Percentiles rank a stretch among this genome's conserved stretches.
Conservation (phyloP, 495 filamentous ascomycete species). For the Polyplosphaeria fusca region DNA sequence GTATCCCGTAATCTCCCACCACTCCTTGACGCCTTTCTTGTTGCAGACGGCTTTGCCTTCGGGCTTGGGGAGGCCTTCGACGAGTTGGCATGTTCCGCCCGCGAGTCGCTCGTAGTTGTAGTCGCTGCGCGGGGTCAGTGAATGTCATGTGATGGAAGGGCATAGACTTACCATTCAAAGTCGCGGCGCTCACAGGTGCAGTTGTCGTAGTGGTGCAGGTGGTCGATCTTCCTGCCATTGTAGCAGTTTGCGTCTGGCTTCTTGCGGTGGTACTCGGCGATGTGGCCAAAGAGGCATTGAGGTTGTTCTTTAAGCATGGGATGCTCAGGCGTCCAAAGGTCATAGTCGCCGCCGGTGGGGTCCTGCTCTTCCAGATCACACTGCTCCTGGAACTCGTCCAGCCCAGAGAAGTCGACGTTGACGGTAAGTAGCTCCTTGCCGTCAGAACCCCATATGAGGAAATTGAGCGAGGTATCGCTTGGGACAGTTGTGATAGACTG, state of each 20-base stretch:
- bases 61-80: conserved; percentile 64
- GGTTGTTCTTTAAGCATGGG: conserved; percentile 63
- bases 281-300: conserved; percentile 86
- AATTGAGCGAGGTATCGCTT: conserved; percentile 82
- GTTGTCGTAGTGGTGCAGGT: conserved; percentile 66
- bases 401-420: conserved; percentile 81
- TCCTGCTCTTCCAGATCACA: conserved; percentile 68
- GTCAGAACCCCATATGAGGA: conserved; percentile 76
- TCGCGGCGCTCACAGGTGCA: conserved; percentile 81
- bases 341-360: conserved; percentile 61
- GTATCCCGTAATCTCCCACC: conserved; percentile 79
- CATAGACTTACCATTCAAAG: conserved; percentile 79
- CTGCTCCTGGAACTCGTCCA: conserved; percentile 55
- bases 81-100: conserved; percentile 72
- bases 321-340: conserved; percentile 79
- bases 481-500: conserved; percentile 81
- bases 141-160: conserved; percentile 26
- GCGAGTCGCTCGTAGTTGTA: conserved; percentile 83
- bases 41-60: conserved; percentile 64
- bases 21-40: conserved; percentile 65
- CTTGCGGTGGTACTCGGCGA: conserved; percentile 87
- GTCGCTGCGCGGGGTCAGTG: conserved; percentile 56
- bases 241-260: conserved; percentile 68
- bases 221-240: conserved; percentile 66
- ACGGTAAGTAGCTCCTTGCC: conserved; percentile 58